Evolutionary conservation across 257 asterid genomes (phyloP).

Genomic region (Plectranthus barbatus): DNA sequence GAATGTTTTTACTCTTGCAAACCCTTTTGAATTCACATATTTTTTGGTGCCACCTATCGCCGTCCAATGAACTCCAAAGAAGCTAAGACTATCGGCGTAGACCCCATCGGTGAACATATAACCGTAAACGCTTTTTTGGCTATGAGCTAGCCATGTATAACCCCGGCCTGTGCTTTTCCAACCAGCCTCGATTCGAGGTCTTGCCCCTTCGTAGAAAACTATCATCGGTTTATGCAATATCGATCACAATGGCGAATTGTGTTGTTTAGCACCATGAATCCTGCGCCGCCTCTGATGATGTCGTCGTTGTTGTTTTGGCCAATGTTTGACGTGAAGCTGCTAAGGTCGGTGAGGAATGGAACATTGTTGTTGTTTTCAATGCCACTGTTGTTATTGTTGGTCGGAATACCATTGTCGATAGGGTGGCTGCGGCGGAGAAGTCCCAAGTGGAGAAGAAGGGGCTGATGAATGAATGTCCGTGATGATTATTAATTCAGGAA

Average conservation of each 20-base stretch:
- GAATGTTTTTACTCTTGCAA: slow-evolving; percentile 61
- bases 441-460: too few species aligned
- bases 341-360: slow-evolving; percentile 71
- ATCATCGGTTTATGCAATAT: slow-evolving; percentile 80
- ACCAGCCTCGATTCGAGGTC: slow-evolving; percentile 30
- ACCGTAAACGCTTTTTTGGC: slow-evolving; percentile 83
- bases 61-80: slow-evolving; percentile 63
- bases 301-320: slow-evolving; percentile 41
- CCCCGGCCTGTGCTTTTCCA: slow-evolving; percentile 32
- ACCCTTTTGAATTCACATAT: slow-evolving; percentile 63
- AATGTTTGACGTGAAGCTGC: slow-evolving; percentile 52
- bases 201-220: slow-evolving; percentile 62
- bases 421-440: slow-evolving; percentile 76
- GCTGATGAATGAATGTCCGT: too few species aligned
- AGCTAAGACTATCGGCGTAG: slow-evolving; percentile 57
- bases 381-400: slow-evolving; percentile 57
- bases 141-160: slow-evolving; percentile 67
- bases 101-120: slow-evolving; percentile 63
- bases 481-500: too few species aligned
- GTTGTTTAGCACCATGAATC: slow-evolving; percentile 59
- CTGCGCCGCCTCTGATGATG: slow-evolving; percentile 54
- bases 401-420: slow-evolving; percentile 46
- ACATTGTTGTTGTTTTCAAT: slow-evolving; percentile 69
- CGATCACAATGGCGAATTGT: slow-evolving; percentile 56
- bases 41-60: slow-evolving; percentile 89